Evolutionary conservation across 139 green algal genomes (phyloP).

Genomic region (Coelastrella sp.): DNA sequence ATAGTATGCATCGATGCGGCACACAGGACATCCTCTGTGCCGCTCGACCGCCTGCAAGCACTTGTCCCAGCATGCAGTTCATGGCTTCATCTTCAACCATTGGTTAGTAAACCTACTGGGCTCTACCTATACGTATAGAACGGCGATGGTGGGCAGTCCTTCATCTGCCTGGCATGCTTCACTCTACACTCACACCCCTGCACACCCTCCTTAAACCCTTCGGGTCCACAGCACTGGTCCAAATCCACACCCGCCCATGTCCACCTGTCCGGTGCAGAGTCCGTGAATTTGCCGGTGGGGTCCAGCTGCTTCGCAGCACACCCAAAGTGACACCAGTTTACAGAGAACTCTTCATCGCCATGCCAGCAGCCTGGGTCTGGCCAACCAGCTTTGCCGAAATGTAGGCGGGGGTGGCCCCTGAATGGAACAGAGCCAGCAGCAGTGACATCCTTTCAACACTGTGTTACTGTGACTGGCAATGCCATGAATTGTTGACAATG

Average conservation of each 20-base stretch:
- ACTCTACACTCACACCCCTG: constrained; percentile 64
- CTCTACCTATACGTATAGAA: constrained; percentile 58
- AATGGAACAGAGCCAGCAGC: not conserved
- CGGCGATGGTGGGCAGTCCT: constrained; percentile 59
- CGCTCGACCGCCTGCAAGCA: too few species aligned
- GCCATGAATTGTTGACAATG: too few species aligned
- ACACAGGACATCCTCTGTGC: too few species aligned
- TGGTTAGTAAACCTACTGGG: too few species aligned
- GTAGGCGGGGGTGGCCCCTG: constrained; percentile 64
- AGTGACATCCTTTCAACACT: not conserved
- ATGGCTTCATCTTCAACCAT: too few species aligned
- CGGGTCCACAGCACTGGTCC: constrained; percentile 62
- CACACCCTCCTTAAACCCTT: constrained; percentile 41
- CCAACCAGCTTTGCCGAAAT: constrained; percentile 86
- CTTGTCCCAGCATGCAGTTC: too few species aligned
- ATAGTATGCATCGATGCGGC: too few species aligned
- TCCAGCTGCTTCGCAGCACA: constrained; percentile 70
- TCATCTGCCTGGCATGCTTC: constrained; percentile 17
- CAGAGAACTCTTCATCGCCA: constrained; percentile 63
- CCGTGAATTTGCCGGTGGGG: constrained; percentile 62
- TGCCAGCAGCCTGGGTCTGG: constrained; percentile 68
- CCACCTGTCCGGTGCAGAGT: constrained; percentile 59
- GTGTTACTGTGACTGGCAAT: too few species aligned
- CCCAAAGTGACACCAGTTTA: constrained; percentile 74
- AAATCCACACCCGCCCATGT: constrained; percentile 69